Percentiles rank a stretch among this genome's conserved stretches.
These are phyloP conservation scores for Raphanus raphanistrum DNA, from an alignment of 345 rosid genomes.

Conservation along the genomic window DNA sequence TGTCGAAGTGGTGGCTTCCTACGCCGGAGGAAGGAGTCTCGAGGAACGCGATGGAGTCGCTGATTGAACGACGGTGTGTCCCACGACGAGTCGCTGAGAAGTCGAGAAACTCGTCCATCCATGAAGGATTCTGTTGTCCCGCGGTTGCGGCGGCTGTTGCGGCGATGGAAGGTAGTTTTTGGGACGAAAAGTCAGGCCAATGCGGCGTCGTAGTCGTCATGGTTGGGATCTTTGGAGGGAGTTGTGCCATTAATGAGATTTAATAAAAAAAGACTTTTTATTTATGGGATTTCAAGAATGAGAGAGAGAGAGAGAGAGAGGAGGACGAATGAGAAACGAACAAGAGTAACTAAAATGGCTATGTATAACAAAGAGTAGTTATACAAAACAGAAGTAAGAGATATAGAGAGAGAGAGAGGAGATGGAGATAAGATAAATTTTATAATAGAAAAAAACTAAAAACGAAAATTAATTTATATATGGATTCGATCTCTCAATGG, in stretches of 20 bases:
- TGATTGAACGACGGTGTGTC: conserved; percentile 76
- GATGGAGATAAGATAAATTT: conserved; percentile 28
- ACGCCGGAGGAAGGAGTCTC: conserved; percentile 46
- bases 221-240: conserved; percentile 63
- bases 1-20: conserved; percentile 51
- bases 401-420: conserved; percentile 8
- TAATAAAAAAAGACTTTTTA: neutral
- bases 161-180: conserved; percentile 42
- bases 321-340: conserved; percentile 27
- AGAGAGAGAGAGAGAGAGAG: neutral
- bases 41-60: conserved; percentile 86
- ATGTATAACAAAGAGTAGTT: conserved; percentile 41
- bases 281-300: neutral
- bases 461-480: conserved; percentile 5
- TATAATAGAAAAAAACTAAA: conserved; percentile 20
- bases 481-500: conserved; percentile 42
- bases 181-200: conserved; percentile 60
- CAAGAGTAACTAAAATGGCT: conserved; percentile 41
- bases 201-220: conserved; percentile 44
- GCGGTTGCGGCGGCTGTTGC: conserved; percentile 26
- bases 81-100: conserved; percentile 72
- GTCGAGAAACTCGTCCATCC: conserved; percentile 88
- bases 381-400: conserved; percentile 37
- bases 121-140: conserved; percentile 45
- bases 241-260: conserved; percentile 49